Evolutionary conservation across 139 green algal genomes (phyloP), one percentile per base, ranked within the genome.

Genomic region (Astrephomene gubernaculifera): DNA sequence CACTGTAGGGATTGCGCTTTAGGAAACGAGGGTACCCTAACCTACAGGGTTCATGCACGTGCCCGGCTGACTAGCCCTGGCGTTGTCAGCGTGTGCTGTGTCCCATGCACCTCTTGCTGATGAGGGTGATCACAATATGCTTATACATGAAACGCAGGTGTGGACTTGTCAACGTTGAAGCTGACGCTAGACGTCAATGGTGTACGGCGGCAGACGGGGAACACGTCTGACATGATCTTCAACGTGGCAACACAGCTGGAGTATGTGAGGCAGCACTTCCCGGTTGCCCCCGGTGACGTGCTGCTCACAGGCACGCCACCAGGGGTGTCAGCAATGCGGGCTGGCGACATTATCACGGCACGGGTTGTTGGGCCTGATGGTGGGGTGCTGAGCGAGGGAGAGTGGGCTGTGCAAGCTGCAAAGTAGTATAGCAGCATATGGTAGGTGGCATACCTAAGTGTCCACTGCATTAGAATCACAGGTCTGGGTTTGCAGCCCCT

Each of bases 161-260:
- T 86, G 45, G 81, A 90, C 81, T 43, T 65, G 27, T 8, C 75
- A 3, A 43, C 60, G n/a, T 68, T 90, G 67, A 8, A 5, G 3
- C 73, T 90, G 17, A 63, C 44, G 14, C 72, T 90, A 29, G 72
- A 83, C 60, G 54, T 87, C 29, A 75, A 87, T 29, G 61, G 83
- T 27, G 35, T 71, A n/a, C 44, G 70, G 35, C 61, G 75, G 33
- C 83, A 86, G 78, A 73, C 61, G 33, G 79, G 79, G 2, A 33
- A 25, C 45, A 86, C 79, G 2, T 4, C 10, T 9, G 79, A 86
- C 67, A 86, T 86, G 79, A 60, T 86, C 35, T 86, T 86, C 44
- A 38, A 36, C 63, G 43, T 85, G 41, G 39, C 27, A 14, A 64
- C 63, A 3, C 61, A 73, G 61, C 29, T 75, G 31, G 43, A 39